Evolutionary conservation across 2,329 filamentous ascomycete species (phyloP), one percentile per base, ranked within the genome.

Genomic region (Hyphodiscus sp.): DNA sequence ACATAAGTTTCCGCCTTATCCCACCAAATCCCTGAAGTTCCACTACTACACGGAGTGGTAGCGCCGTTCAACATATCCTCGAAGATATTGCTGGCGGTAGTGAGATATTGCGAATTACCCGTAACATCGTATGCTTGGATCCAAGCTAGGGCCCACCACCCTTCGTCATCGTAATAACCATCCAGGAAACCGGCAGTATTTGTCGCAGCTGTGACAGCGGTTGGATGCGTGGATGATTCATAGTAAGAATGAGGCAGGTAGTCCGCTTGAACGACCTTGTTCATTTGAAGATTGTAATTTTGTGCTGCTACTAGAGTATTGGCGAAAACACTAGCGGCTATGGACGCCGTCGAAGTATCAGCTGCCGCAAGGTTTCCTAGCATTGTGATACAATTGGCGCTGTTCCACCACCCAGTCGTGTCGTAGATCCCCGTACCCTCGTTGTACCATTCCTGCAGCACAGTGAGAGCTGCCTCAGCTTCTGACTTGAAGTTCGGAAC

Each of bases 341-440:
- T 63, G 0, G 62, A 56, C n/a, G 61, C 61, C 51, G 68, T 68
- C 18, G 58, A 68, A 45, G 60, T 62, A 52, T 72, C 69, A 26
- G 70, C 47, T 1, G 67, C 66, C 8, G 63, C 65, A 1, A 66
- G 52, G 52, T 88, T 81, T 49, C 76, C 78, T 18, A 89, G 68
- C 2, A 76, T 76, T 0, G 83, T 86, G 55, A 89, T 71, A 53
- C 76, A 76, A 64, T 88, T 89, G 45, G 80, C 86, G 50, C 78
- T 78, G 64, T 89, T 87, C 86, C 86, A 90, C 86, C 86, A 90
- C n/a, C 77, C 77, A 8, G 78, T 76, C 0, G 77, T 77, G 51
- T 80, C 70, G 82, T 83, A 89, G 13, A 87, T 71, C 2, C 86
- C 86, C 1, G 75, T 81, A 5, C 65, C 63, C 2, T 68, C 53